phyloP scores from a whole-genome alignment of 2,329 filamentous ascomycete genomes.

The Ceratocystis cubensis region DNA sequence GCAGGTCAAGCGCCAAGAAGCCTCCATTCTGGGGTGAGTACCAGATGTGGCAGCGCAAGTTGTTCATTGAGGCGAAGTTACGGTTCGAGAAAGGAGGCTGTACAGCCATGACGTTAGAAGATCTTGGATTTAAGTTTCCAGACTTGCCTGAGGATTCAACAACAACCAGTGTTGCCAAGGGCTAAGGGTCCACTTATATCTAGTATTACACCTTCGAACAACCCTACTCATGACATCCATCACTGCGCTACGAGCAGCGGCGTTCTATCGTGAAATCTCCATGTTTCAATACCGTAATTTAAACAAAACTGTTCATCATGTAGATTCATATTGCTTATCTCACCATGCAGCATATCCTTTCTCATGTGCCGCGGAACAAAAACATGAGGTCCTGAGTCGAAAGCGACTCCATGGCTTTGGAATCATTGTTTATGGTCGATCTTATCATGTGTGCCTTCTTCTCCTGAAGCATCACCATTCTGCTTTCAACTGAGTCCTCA shows the following conservation, averaged over 20 bases:
- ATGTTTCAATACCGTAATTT: neutral
- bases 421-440: conserved; percentile 88
- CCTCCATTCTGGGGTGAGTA: conserved; percentile 60
- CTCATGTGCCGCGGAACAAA: conserved; percentile 61
- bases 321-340: too few relatives aligned
- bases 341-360: neutral
- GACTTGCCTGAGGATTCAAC: conserved; percentile 30
- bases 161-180: neutral
- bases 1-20: conserved; percentile 38
- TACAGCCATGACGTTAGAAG: conserved; percentile 50
- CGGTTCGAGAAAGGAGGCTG: conserved; percentile 56
- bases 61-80: conserved; percentile 57
- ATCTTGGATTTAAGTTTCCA: conserved; percentile 51
- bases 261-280: too few relatives aligned
- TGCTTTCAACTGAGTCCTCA: conserved; percentile 89
- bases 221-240: neutral
- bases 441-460: conserved; percentile 99
- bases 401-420: conserved; percentile 80
- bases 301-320: too few relatives aligned
- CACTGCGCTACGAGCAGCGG: too few relatives aligned
- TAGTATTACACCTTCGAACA: neutral
- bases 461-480: conserved; percentile 91
- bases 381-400: conserved; percentile 91
- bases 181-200: neutral
- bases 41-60: conserved; percentile 57